Conservation (phyloP, 2,329 filamentous ascomycete species). For the Ophiognomonia clavigignenti-juglandacearum region DNA sequence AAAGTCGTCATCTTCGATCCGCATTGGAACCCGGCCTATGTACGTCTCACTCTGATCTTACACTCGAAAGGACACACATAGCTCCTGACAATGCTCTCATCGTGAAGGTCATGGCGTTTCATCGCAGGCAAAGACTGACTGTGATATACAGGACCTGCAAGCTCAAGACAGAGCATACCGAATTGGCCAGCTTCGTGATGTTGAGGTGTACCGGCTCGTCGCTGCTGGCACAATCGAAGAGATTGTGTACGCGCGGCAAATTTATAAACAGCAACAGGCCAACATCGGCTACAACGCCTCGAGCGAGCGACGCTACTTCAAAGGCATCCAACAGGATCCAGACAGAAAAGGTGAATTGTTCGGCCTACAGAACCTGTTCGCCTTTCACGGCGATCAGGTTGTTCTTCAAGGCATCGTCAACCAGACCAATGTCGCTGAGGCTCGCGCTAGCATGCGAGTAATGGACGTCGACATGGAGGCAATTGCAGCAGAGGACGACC, state of each 20-base stretch:
- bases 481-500: constrained; percentile 40
- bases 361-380: constrained; percentile 80
- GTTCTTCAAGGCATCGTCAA: constrained; percentile 94
- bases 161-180: constrained; percentile 95
- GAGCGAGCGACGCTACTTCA: constrained; percentile 89
- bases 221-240: constrained; percentile 93
- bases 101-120: not conserved
- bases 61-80: not conserved
- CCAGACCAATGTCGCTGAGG: constrained; percentile 95
- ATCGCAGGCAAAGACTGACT: not conserved
- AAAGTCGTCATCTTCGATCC: constrained; percentile 97
- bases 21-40: constrained; percentile 91
- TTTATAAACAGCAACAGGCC: constrained; percentile 98
- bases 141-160: constrained; percentile 61
- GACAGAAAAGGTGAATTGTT: constrained; percentile 91
- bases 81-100: not conserved
- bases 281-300: constrained; percentile 96
- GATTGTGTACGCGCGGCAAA: constrained; percentile 92
- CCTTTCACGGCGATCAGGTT: constrained; percentile 72
- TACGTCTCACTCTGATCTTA: not conserved
- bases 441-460: constrained; percentile 76
- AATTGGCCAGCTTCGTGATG: constrained; percentile 87
- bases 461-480: constrained; percentile 69
- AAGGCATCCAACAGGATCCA: constrained; percentile 80
- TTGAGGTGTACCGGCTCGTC: constrained; percentile 91